Evolutionary conservation across 1,139 yeast genomes (phyloP), one percentile per base, ranked within the genome.

Genomic region (Candida pseudocylindracea): DNA sequence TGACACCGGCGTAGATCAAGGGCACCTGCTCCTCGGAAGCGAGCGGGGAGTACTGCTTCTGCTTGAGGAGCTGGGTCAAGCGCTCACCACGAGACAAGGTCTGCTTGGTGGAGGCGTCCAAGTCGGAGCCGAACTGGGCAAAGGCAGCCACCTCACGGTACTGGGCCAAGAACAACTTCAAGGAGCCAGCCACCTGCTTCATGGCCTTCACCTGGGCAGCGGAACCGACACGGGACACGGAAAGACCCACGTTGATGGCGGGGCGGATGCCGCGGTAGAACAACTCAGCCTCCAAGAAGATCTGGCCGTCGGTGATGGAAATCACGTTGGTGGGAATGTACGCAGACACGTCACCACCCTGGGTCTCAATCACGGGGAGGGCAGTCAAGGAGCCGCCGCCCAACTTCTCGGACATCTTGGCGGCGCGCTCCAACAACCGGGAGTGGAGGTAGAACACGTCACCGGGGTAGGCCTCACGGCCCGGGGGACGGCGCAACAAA

Each of bases 251-350:
- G 64, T 88, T 88, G 56, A 88, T 88, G 54, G 98, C 96, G 57
- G 98, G 98, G 74, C 98, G 83, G 63, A 88, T 85, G 83, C 98
- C 98, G 75, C 85, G 88, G 88, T 88, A 83, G 91, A 88, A 88
- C 63, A 88, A 74, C 69, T 88, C 98, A 60, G 96, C 92, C 71
- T 83, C 95, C 72, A 83, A 74, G 91, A 83, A 81, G 59, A 81
- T 83, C 68, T 81, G 94, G 60, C 94, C 94, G 58, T 81, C 94
- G 41, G 94, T 83, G 60, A 81, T 81, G 63, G 94, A 81, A 69
- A 81, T 81, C 56, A 81, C 94, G 63, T 79, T 81, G 57, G 93
- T 81, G 60, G 94, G 93, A 59, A 81, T 81, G 69, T 81, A 81
- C 56, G 94, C 94, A 46, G 93, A 81, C 53, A 81, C 94, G 74